Percentiles rank a stretch among this genome's conserved stretches.
Conservation (phyloP, 1,284 basidiomycete genomes). For the Bondarzewia mesenterica region DNA sequence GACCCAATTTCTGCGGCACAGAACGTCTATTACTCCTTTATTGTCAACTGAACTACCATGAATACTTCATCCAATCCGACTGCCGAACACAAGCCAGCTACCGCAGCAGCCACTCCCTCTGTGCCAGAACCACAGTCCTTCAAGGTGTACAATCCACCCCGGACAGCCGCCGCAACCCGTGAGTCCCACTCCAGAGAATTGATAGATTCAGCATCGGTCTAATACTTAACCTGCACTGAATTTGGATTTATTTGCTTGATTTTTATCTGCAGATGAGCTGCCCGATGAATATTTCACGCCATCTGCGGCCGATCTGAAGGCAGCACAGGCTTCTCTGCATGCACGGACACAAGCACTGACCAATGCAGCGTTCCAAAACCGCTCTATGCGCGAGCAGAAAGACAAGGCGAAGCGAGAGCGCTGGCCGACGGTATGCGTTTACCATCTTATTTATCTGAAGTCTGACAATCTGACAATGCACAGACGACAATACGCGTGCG, state of each 20-base stretch:
- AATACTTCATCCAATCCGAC: neutral
- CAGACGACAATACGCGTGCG: conserved; percentile 77
- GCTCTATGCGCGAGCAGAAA: conserved; percentile 58
- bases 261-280: conserved; percentile 26
- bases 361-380: conserved; percentile 72
- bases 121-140: neutral
- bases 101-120: neutral
- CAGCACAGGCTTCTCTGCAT: conserved; percentile 56
- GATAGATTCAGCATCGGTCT: too few relatives aligned
- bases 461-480: neutral
- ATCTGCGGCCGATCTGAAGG: conserved; percentile 65
- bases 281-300: conserved; percentile 73
- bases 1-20: too few relatives aligned
- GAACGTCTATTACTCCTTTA: too few relatives aligned
- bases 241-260: neutral
- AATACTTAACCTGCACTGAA: too few relatives aligned
- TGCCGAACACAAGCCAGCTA: neutral
- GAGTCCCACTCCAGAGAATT: too few relatives aligned
- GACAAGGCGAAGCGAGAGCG: conserved; percentile 53
- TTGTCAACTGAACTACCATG: neutral
- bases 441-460: neutral
- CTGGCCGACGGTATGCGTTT: conserved; percentile 57
- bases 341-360: conserved; percentile 58
- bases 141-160: conserved; percentile 3
- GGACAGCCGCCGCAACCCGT: neutral